These are phyloP conservation scores for Cylindrotheca closterium DNA, from an alignment of 108 stramenopile genomes.

Conservation along the genomic window DNA sequence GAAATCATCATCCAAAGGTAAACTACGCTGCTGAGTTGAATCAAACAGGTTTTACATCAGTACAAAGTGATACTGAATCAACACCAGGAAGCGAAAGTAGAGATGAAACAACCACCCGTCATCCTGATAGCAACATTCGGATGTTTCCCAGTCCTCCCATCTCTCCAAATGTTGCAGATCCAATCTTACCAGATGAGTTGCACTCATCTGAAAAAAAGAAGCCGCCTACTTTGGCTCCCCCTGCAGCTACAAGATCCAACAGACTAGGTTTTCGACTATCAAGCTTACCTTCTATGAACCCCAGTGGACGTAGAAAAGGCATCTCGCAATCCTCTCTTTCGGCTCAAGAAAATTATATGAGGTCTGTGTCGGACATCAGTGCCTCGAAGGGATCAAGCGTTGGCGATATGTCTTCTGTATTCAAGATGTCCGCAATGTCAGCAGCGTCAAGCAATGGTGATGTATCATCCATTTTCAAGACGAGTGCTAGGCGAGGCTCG, in stretches of 20 bases:
- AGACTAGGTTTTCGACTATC: slow-evolving; percentile 1
- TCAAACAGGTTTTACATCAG: not conserved
- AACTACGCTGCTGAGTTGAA: not conserved
- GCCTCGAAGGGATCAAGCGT: not conserved
- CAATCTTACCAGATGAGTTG: not conserved
- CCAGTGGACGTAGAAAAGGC: not conserved
- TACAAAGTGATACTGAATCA: not conserved
- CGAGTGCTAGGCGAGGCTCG: not conserved
- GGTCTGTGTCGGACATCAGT: not conserved
- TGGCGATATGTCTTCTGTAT: not conserved
- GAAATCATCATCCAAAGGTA: not conserved
- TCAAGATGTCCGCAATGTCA: not conserved
- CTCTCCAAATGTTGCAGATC: not conserved
- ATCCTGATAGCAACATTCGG: not conserved
- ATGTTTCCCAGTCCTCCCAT: not conserved
- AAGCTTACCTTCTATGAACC: slow-evolving; percentile 3
- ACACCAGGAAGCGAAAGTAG: not conserved
- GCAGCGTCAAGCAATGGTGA: not conserved
- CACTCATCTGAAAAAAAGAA: not conserved
- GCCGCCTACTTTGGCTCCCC: not conserved
- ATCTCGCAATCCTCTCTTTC: slow-evolving; percentile 3
- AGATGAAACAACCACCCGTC: not conserved
- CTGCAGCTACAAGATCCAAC: not conserved
- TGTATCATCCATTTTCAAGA: not conserved
- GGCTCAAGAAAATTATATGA: slow-evolving; percentile 1